Percentiles rank a stretch among this genome's conserved stretches.
Conservation (phyloP, 495 filamentous ascomycete genomes). For the Margaritispora aquatica region DNA sequence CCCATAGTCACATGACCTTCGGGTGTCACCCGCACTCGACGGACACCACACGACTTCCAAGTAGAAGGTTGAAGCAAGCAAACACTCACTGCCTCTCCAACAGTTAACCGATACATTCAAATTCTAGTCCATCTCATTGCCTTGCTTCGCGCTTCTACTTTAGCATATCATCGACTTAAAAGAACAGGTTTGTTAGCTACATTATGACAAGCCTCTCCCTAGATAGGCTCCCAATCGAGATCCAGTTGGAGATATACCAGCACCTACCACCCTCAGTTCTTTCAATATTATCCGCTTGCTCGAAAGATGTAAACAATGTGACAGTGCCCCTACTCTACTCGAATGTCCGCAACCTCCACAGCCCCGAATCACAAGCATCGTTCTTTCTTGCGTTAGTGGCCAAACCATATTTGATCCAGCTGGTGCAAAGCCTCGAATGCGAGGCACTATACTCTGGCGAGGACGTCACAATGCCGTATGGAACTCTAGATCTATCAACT, state of each 20-base stretch:
- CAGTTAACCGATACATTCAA: too few species aligned
- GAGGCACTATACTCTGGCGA: neutral
- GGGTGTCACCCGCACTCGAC: too few species aligned
- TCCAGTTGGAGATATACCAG: neutral
- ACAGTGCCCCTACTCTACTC: neutral
- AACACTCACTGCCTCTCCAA: too few species aligned
- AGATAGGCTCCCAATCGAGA: neutral
- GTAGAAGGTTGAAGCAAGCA: too few species aligned
- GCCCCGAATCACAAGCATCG: neutral
- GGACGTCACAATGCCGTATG: neutral
- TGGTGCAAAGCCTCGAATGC: neutral
- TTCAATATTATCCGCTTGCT: neutral
- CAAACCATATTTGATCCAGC: neutral
- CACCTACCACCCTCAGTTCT: neutral
- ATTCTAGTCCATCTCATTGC: too few species aligned
- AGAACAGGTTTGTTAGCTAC: neutral
- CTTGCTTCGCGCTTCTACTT: too few species aligned
- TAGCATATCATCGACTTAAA: neutral
- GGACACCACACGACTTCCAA: too few species aligned
- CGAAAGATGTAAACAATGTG: neutral
- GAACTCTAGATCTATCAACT: neutral
- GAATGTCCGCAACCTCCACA: neutral
- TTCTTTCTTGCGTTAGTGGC: neutral
- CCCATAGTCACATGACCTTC: too few species aligned
- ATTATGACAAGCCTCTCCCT: too few species aligned